These are phyloP conservation scores for Globisporangium spinosum DNA, from an alignment of 352 stramenopile genomes.

Conservation along the genomic window DNA sequence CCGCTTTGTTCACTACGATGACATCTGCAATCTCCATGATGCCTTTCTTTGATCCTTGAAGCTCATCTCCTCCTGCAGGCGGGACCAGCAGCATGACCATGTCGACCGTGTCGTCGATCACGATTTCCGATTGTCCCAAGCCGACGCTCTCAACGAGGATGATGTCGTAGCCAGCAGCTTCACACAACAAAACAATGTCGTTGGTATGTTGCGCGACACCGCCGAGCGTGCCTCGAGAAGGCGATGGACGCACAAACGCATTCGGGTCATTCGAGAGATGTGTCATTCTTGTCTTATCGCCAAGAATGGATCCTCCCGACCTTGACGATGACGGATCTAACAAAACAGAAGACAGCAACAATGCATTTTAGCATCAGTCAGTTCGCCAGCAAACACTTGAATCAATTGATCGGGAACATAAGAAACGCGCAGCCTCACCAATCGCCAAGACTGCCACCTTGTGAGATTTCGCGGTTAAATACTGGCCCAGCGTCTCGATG, in stretches of 20 bases:
- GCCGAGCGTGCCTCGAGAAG: slow-evolving; percentile 79
- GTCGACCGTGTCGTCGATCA: slow-evolving; percentile 95
- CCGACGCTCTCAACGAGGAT: slow-evolving; percentile 97
- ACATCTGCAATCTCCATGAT: slow-evolving; percentile 98
- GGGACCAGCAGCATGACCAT: slow-evolving; percentile 95
- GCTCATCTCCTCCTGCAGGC: slow-evolving; percentile 93
- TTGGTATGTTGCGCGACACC: slow-evolving; percentile 78
- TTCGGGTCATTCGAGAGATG: slow-evolving; percentile 90
- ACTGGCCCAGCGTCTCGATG: slow-evolving; percentile 93
- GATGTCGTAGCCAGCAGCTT: slow-evolving; percentile 92
- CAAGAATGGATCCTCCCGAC: slow-evolving; percentile 95
- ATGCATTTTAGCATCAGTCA: background rate
- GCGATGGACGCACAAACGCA: slow-evolving; percentile 92
- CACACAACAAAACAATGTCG: slow-evolving; percentile 93
- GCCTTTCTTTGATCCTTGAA: slow-evolving; percentile 98
- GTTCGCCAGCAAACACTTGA: background rate
- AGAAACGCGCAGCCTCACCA: slow-evolving; percentile 20
- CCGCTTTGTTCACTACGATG: slow-evolving; percentile 97
- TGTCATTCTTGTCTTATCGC: slow-evolving; percentile 98
- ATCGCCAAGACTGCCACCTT: slow-evolving; percentile 95
- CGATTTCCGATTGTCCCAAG: slow-evolving; percentile 96
- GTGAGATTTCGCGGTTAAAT: slow-evolving; percentile 76
- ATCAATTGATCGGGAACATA: background rate
- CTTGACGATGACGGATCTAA: slow-evolving; percentile 93
- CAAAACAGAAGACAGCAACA: background rate